phyloP scores from a whole-genome alignment of 2,329 filamentous ascomycete species.

The Exophiala calicioides region DNA sequence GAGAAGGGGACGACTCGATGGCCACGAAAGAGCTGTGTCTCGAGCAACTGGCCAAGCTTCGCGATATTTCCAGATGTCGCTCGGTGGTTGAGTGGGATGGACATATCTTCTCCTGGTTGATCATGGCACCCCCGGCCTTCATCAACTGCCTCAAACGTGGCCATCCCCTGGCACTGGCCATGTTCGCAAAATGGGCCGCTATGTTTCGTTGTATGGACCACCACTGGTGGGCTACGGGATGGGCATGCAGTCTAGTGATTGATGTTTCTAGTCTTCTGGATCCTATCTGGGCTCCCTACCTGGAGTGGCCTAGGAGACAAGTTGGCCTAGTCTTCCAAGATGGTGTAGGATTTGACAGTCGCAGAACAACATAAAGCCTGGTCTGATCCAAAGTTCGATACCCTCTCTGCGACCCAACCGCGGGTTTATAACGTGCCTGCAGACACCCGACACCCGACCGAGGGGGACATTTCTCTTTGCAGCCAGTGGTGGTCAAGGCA shows the following conservation, averaged over 20 bases:
- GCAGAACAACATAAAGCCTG: constrained; percentile 7
- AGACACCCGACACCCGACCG: neutral
- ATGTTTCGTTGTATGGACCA: constrained; percentile 32
- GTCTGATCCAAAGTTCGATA: neutral
- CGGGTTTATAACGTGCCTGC: constrained; percentile 7
- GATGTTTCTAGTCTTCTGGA: constrained; percentile 30
- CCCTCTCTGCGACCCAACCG: neutral
- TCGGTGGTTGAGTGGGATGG: constrained; percentile 31
- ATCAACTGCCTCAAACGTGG: constrained; percentile 27
- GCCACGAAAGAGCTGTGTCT: constrained; percentile 17
- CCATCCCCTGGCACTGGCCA: constrained; percentile 27
- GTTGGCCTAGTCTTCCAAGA: constrained; percentile 27
- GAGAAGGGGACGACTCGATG: constrained; percentile 9
- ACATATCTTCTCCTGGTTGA: constrained; percentile 31
- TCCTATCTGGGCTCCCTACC: constrained; percentile 23
- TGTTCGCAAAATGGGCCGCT: constrained; percentile 31
- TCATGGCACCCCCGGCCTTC: constrained; percentile 25
- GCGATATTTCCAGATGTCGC: constrained; percentile 26
- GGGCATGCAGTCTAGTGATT: constrained; percentile 30
- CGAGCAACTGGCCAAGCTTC: constrained; percentile 24
- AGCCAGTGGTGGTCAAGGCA: no score
- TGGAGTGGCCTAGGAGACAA: constrained; percentile 29
- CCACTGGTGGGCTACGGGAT: constrained; percentile 32
- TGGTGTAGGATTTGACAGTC: constrained; percentile 13
- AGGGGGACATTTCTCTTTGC: neutral